These are phyloP conservation scores for Aspergillus terreus DNA, from an alignment of 2,329 filamentous ascomycete species.

Conservation along the genomic window DNA sequence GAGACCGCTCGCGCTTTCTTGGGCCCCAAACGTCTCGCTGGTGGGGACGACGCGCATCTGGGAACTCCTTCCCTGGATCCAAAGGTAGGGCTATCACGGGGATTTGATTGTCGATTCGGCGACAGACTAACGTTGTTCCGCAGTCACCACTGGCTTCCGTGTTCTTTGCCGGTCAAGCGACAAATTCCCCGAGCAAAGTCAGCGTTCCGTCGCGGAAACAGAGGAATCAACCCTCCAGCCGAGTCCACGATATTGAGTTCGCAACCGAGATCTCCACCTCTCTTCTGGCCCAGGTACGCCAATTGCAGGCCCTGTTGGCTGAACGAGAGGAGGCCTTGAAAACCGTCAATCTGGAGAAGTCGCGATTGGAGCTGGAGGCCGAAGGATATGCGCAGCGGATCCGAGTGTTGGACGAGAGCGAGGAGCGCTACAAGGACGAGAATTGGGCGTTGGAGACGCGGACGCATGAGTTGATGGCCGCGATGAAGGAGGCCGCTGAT, in stretches of 20 bases:
- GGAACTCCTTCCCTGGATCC: constrained; percentile 45
- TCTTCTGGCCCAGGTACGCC: constrained; percentile 86
- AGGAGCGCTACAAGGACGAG: constrained; percentile 95
- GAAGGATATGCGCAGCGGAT: constrained; percentile 77
- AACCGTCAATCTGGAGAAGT: constrained; percentile 68
- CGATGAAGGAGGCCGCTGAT: constrained; percentile 71
- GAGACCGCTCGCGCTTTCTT: constrained; percentile 88
- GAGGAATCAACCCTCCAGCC: constrained; percentile 81
- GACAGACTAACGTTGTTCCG: constrained; percentile 2
- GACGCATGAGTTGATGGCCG: constrained; percentile 74
- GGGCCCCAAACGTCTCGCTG: constrained; percentile 72
- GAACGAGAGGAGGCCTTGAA: constrained; percentile 87
- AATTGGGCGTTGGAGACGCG: constrained; percentile 97
- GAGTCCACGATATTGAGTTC: constrained; percentile 94
- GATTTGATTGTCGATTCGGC: neutral
- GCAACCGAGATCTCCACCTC: constrained; percentile 98
- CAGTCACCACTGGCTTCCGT: constrained; percentile 69
- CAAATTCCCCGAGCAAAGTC: constrained; percentile 83
- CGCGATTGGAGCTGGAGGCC: constrained; percentile 75
- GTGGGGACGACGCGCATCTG: constrained; percentile 57
- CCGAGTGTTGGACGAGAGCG: constrained; percentile 82
- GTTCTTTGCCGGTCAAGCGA: constrained; percentile 79
- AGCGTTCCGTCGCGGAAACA: constrained; percentile 82
- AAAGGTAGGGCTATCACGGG: constrained; percentile 35
- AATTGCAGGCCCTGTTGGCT: constrained; percentile 76